Conservation (phyloP, 768 basidiomycete genomes). For the Suillus weaverae region DNA sequence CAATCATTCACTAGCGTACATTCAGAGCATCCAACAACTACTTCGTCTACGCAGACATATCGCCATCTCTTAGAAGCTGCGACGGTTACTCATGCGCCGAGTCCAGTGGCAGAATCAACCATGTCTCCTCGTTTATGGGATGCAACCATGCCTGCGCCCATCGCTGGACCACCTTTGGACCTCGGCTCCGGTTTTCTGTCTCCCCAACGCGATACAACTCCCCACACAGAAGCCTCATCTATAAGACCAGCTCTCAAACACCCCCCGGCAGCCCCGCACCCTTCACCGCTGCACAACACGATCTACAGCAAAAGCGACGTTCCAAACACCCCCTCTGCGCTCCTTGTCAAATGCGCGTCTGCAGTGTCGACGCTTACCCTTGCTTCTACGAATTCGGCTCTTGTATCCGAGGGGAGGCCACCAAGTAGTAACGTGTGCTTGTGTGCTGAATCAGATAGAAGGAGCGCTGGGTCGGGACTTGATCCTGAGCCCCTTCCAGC, state of each 20-base stretch:
- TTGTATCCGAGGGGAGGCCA: background rate
- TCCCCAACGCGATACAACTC: background rate
- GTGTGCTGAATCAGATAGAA: no score
- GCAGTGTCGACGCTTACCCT: background rate
- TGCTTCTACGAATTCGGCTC: background rate
- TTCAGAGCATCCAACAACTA: background rate
- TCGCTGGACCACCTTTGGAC: background rate
- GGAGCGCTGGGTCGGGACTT: background rate
- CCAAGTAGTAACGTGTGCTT: background rate
- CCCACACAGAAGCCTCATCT: background rate
- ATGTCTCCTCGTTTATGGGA: background rate
- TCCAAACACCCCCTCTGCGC: background rate
- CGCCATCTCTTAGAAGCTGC: background rate
- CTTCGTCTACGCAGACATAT: background rate
- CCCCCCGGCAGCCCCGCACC: background rate
- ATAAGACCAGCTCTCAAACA: background rate
- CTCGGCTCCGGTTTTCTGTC: background rate
- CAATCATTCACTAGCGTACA: background rate
- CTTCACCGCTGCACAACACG: background rate
- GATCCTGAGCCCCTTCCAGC: constrained; percentile 41
- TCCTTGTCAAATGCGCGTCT: background rate
- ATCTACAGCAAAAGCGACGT: background rate
- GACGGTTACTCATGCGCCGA: background rate
- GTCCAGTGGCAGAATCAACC: background rate
- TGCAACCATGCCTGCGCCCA: constrained; percentile 1